Percentiles rank a stretch among this genome's conserved stretches.
These are phyloP conservation scores for Penicillium canescens DNA, from an alignment of 495 filamentous ascomycete genomes.

Conservation along the genomic window DNA sequence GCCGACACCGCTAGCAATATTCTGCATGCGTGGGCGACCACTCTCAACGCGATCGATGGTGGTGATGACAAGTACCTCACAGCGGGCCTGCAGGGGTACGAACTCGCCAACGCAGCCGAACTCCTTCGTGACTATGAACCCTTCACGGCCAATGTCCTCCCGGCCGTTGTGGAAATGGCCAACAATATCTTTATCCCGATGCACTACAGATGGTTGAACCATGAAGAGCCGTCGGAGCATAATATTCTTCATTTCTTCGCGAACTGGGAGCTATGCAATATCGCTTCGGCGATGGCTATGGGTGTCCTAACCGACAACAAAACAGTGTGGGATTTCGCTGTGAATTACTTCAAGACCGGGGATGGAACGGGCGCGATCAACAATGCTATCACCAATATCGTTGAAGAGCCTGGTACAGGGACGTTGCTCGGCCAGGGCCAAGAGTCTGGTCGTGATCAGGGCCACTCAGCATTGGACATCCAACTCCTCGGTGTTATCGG, in stretches of 20 bases:
- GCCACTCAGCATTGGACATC: conserved; percentile 18
- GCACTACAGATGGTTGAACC: background rate
- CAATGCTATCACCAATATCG: conserved; percentile 26
- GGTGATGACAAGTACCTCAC: background rate
- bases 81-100: background rate
- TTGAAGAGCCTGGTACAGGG: conserved; percentile 12
- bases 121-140: background rate
- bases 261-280: conserved; percentile 44
- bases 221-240: background rate
- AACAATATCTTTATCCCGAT: background rate
- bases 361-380: conserved; percentile 31
- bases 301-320: conserved; percentile 35
- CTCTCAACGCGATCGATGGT: background rate
- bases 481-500: background rate
- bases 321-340: conserved; percentile 29
- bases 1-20: background rate
- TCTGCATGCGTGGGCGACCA: background rate
- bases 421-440: conserved; percentile 29
- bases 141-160: background rate
- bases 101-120: background rate
- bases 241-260: conserved; percentile 12
- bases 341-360: conserved; percentile 34
- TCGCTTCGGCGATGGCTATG: conserved; percentile 32
- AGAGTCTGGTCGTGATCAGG: conserved; percentile 38
- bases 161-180: background rate